Evolutionary conservation across 306 rosid species (phyloP).

Genomic region (Carpinus viminea): DNA sequence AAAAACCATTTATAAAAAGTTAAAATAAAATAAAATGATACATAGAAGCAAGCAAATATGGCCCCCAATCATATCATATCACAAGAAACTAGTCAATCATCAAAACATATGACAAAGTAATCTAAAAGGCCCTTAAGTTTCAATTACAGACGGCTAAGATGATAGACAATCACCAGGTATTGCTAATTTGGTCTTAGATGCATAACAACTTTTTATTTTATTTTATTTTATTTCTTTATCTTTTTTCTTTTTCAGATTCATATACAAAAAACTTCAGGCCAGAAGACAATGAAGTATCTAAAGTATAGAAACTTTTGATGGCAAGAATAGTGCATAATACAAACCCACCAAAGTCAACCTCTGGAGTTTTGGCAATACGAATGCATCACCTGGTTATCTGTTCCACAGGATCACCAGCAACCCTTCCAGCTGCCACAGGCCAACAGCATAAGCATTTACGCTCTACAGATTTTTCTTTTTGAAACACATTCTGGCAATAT

Average conservation of each 20-base stretch:
- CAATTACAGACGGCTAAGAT: neutral
- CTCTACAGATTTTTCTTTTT: constrained; percentile 57
- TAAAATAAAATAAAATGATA: neutral
- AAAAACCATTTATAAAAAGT: neutral
- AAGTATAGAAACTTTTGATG: neutral
- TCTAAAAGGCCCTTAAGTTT: neutral
- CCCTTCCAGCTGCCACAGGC: constrained; percentile 59
- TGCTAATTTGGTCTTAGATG: neutral
- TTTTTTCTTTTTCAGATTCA: neutral
- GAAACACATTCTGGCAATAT: constrained; percentile 65
- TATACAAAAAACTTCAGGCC: too few species aligned
- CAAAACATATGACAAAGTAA: neutral
- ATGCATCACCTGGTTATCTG: constrained; percentile 76
- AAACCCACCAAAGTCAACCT: constrained; percentile 68
- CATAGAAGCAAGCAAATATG: neutral
- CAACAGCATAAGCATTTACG: constrained; percentile 53
- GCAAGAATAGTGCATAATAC: constrained; percentile 50
- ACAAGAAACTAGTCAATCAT: neutral
- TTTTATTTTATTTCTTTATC: too few species aligned
- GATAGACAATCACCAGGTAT: neutral
- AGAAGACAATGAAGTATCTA: neutral
- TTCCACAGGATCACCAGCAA: constrained; percentile 64
- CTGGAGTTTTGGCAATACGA: constrained; percentile 65
- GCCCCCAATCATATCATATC: neutral
- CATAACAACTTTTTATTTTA: too few species aligned